A percentile compares a stretch with the other conserved stretches of the same genome.
Conservation (phyloP, 2,329 filamentous ascomycete species). For the Coniochaeta sp. region DNA sequence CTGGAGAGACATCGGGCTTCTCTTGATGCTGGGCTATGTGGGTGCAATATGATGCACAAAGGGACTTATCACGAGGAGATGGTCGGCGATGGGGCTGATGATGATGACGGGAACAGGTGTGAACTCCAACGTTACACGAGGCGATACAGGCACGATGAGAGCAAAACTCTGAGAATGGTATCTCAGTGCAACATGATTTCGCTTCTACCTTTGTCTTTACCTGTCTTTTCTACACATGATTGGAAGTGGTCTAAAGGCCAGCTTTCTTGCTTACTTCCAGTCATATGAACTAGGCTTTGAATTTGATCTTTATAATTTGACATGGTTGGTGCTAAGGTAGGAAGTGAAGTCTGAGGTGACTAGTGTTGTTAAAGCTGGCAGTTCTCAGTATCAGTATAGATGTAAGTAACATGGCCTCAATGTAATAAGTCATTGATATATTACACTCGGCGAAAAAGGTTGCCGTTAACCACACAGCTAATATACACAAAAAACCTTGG, state of each 20-base stretch:
- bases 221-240: not conserved
- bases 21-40: not conserved
- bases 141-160: not conserved
- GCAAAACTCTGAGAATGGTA: not conserved
- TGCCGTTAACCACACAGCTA: not conserved
- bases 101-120: not conserved
- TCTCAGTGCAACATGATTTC: not conserved
- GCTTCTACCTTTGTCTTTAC: not conserved
- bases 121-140: not conserved
- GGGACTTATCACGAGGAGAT: not conserved
- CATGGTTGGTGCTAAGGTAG: not conserved
- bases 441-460: not conserved
- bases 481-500: no score
- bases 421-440: not conserved
- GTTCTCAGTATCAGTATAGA: not conserved
- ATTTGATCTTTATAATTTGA: not conserved
- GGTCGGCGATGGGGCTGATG: not conserved
- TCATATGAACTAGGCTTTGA: not conserved
- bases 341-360: not conserved
- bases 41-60: not conserved
- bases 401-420: not conserved
- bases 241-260: not conserved
- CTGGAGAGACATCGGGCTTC: not conserved
- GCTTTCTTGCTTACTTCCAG: not conserved
- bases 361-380: not conserved